phyloP scores from a whole-genome alignment of 768 basidiomycete genomes.

The Brasilioporus rufonigricans region DNA sequence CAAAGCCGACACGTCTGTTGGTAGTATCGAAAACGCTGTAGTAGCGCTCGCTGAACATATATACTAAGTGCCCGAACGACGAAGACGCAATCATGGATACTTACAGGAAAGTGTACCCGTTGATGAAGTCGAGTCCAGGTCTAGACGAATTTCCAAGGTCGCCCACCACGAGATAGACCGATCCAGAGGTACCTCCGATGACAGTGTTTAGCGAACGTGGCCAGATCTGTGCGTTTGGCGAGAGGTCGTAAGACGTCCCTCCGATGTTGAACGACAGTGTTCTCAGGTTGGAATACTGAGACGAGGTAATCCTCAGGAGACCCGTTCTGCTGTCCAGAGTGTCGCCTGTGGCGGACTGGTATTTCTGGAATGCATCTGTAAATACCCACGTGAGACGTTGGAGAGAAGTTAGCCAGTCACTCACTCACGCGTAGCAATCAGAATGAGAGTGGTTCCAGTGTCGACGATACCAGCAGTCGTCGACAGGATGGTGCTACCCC shows the following conservation, averaged over 20 bases:
- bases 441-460: too few relatives aligned
- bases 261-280: conserved; percentile 29
- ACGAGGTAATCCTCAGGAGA: conserved; percentile 26
- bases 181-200: conserved; percentile 25
- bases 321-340: conserved; percentile 27
- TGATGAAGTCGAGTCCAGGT: conserved; percentile 25
- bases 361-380: conserved; percentile 28
- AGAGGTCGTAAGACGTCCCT: conserved; percentile 16
- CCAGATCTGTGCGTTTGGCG: conserved; percentile 34
- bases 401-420: background rate
- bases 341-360: conserved; percentile 28
- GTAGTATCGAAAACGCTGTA: too few relatives aligned
- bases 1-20: conserved; percentile 8
- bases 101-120: too few relatives aligned
- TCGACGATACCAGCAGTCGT: conserved; percentile 34
- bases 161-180: conserved; percentile 31
- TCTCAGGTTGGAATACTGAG: conserved; percentile 26
- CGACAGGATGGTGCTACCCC: conserved; percentile 19
- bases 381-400: conserved; percentile 12
- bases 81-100: background rate
- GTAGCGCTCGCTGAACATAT: conserved; percentile 10
- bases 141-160: conserved; percentile 19
- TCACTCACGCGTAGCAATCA: conserved; percentile 25
- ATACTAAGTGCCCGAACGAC: background rate
- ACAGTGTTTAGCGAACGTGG: too few relatives aligned